Conservation (phyloP, 768 basidiomycete species). For the Fibroporia radiculosa region DNA sequence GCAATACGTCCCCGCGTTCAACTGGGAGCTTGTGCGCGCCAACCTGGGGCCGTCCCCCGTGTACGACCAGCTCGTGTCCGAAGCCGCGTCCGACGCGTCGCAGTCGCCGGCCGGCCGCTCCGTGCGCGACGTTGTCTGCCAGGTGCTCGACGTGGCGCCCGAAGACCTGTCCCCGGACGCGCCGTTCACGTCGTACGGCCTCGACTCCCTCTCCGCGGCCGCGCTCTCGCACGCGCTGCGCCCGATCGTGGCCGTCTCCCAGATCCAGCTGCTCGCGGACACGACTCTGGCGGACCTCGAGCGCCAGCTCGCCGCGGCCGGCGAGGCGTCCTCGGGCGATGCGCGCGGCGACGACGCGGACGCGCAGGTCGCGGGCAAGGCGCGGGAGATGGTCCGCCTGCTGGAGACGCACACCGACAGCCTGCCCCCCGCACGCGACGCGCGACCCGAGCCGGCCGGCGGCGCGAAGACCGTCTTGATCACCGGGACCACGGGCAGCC, state of each 20-base stretch:
- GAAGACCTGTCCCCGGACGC: conserved; percentile 29
- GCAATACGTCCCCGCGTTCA: conserved; percentile 28
- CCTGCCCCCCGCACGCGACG: neutral
- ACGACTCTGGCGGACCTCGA: conserved; percentile 25
- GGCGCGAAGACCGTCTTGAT: conserved; percentile 19
- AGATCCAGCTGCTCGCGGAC: conserved; percentile 30
- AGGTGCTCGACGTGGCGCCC: conserved; percentile 23
- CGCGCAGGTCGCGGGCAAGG: no score
- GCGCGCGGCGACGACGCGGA: no score
- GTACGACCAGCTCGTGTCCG: conserved; percentile 18
- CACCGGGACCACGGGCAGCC: conserved; percentile 27
- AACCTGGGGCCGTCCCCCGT: conserved; percentile 17
- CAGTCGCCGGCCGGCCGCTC: no score
- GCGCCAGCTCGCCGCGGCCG: neutral
- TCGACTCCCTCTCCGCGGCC: conserved; percentile 35
- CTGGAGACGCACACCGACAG: no score
- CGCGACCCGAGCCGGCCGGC: neutral
- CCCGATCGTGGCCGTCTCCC: conserved; percentile 23
- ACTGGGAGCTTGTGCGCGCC: conserved; percentile 23
- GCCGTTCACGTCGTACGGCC: conserved; percentile 34
- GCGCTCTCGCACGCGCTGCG: conserved; percentile 28
- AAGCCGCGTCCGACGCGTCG: neutral
- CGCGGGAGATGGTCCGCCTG: no score
- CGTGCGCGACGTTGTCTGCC: conserved; percentile 7
- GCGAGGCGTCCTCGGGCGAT: no score